Evolutionary conservation across 2,329 filamentous ascomycete genomes (phyloP), one percentile per base, ranked within the genome.

Genomic region (Fusarium torulosum): DNA sequence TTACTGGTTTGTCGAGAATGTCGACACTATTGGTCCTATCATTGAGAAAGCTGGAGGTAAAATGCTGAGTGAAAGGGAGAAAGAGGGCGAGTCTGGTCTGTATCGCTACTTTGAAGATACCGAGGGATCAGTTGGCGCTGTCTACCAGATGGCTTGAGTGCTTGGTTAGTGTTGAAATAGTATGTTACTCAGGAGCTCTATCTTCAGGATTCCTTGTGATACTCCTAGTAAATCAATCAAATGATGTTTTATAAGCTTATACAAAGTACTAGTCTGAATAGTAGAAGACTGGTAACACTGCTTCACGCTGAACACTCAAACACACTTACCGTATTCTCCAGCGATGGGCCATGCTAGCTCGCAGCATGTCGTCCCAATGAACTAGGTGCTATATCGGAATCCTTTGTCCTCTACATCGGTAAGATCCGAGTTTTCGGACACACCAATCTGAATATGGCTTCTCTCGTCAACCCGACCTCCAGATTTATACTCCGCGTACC

Each of bases 101-200:
- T 75, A 71, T 21, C 69, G 75, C 3, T 76, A 71, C 53, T 77
- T 77, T 53, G 66, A 75, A 43, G 75, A 77, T 41, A 75, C 73
- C 3, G 75, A 77, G 54, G 75, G 75, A 11, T 75, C 70, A 31
- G 58, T 76, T 44, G 75, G 75, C 3, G 67, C 68, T 3, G 67
- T 75, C n/a, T 77, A 77, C 37, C 72, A 76, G 53, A 66, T 75
- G 57, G 71, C 61, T 41, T 62, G 53, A 54, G 27, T 1, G 14
- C 19, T 14, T 20, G 29, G 15, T 29, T 37, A 9, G 31, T 21
- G 19, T 20, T 23, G 17, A 21, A 19, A 15, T 14, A 10, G 23
- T 3, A 3, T 15, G 8, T 7, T 11, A 9, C 9, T 37, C 8
- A n/a, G n/a, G 35, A 8, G 35, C 8, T 37, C 17, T n/a, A n/a